Base-by-base conservation (phyloP, 805 yeast species). In the Isabelozyma heimii region DNA sequence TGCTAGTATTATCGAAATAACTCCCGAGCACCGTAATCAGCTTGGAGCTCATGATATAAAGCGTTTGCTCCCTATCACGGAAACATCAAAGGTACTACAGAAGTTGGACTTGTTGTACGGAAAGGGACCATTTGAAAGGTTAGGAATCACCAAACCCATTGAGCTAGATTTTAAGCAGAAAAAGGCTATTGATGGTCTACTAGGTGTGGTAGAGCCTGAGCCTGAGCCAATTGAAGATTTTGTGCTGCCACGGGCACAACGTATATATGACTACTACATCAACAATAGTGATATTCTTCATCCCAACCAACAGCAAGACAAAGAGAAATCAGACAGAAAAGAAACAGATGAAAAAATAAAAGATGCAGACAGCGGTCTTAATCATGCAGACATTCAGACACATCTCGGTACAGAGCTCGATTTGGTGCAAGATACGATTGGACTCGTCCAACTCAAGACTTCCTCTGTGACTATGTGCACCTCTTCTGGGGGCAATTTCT, bases 401-500 rank as follows among this genome's bases (percentile, higher is more conserved):
- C 6, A 20, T 20, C 24, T 20, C 24, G 24, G 6, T 20, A 20
- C 24, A 40, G 40, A 16, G 37, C 27, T 17, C 47, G 48, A 6
- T 50, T 40, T 3, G 61, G 73, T 5, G 24, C 53, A 67, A 8
- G 84, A 80, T 54, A 80, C 83, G 0, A 66, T 80, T 15, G 84
- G 84, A 0, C 52, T 74, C 2, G 56, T 71, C 4, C 59, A 71
- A 2, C 40, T 52, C 28, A 44, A 44, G 4, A 17, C 16, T 4
- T 40, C 33, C 20, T 43, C 30, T 14, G 61, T 59, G 7, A 60
- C 33, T 24, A 52, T 55, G 30, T 77, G 74, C 0, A 58, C 76
- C 0, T 79, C 83, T 0, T 80, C 84, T 0, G 85, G 85, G 1
- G 85, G 85, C 0, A 76, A 77, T 47, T 65, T 77, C 49, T 71